A percentile compares a stretch with the other conserved stretches of the same genome.
Conservation (phyloP, 2,329 filamentous ascomycete species). For the Cladophialophora chaetospira region DNA sequence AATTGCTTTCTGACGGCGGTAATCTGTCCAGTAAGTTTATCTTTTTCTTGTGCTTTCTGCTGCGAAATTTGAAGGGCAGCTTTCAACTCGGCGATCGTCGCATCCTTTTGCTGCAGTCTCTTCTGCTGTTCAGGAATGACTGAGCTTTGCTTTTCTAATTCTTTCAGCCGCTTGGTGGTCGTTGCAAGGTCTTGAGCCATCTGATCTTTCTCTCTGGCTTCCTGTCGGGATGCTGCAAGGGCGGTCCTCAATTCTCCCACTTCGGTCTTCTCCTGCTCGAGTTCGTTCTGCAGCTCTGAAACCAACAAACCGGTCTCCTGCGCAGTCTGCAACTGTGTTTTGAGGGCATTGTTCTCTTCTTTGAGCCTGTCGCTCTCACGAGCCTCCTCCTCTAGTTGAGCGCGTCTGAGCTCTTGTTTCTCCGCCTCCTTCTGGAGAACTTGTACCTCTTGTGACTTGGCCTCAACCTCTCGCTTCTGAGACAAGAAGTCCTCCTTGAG, state of each 20-base stretch:
- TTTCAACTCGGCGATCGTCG: neutral
- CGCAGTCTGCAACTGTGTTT: neutral
- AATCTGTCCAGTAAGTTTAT: neutral
- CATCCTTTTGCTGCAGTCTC: neutral
- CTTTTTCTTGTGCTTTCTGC: neutral
- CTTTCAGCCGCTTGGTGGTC: neutral
- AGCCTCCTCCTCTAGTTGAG: neutral
- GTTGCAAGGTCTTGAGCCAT: neutral
- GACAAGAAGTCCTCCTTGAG: slow-evolving; percentile 8
- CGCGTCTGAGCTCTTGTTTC: neutral
- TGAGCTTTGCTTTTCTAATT: neutral
- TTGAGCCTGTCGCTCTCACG: neutral
- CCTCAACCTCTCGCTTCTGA: slow-evolving; percentile 1
- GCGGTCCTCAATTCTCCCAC: neutral
- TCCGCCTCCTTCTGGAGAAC: neutral
- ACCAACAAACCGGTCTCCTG: neutral
- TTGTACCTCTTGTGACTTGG: slow-evolving; percentile 3
- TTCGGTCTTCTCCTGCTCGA: neutral
- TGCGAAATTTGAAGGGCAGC: neutral
- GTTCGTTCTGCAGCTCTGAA: neutral
- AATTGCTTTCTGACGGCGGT: neutral
- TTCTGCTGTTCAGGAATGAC: neutral
- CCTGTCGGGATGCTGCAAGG: neutral
- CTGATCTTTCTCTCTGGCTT: neutral
- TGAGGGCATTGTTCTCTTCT: neutral